Percentiles rank a stretch among this genome's conserved stretches.
Conservation (phyloP, 1,284 basidiomycete species). For the Marasmius oreades region DNA sequence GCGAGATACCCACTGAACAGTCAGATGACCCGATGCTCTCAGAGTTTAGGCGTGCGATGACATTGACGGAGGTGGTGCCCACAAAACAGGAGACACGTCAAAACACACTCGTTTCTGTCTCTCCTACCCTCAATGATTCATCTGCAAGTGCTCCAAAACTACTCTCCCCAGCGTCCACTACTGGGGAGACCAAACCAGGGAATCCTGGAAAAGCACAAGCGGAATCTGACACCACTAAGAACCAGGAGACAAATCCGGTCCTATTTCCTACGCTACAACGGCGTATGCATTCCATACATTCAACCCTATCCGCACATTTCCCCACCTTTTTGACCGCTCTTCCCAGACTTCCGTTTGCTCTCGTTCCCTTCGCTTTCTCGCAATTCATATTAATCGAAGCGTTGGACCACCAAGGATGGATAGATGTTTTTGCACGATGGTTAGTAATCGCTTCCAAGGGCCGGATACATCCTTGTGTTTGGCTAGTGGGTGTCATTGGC, state of each 20-base stretch:
- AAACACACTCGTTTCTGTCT: conserved; percentile 17
- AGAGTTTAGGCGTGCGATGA: conserved; percentile 25
- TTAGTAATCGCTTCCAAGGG: conserved; percentile 44
- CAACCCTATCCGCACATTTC: conserved; percentile 41
- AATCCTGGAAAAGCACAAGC: neutral
- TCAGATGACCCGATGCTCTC: conserved; percentile 18
- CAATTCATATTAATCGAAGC: conserved; percentile 95
- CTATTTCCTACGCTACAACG: conserved; percentile 18
- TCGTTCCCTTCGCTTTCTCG: conserved; percentile 91
- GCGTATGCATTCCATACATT: conserved; percentile 19
- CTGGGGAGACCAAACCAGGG: neutral
- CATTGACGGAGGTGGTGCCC: conserved; percentile 15
- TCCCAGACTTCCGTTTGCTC: conserved; percentile 71
- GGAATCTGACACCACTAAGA: neutral
- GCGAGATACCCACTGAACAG: conserved; percentile 16
- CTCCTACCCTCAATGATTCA: conserved; percentile 7
- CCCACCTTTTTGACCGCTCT: conserved; percentile 75
- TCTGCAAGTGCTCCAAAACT: neutral
- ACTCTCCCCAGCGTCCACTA: neutral
- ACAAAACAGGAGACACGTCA: conserved; percentile 11
- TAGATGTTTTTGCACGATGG: conserved; percentile 81
- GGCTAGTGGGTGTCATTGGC: conserved; percentile 56
- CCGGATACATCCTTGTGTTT: conserved; percentile 46
- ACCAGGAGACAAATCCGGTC: conserved; percentile 5
- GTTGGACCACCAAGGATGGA: conserved; percentile 87